Base-by-base conservation (phyloP, 2,329 filamentous ascomycete genomes). In the Colletotrichum orchidophilum region DNA sequence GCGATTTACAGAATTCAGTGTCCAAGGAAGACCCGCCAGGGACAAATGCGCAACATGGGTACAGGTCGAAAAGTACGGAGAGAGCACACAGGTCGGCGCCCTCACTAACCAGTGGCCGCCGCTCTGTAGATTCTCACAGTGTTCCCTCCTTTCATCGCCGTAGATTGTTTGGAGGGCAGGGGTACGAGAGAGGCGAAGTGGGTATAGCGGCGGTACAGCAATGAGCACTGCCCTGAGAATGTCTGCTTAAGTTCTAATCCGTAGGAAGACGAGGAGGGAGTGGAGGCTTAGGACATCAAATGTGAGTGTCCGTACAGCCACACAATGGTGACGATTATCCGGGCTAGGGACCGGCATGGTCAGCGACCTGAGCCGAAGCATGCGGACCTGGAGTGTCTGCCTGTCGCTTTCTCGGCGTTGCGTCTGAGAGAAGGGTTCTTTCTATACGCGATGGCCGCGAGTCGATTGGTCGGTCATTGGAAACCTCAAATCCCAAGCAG, bases 261-360 rank as follows among this genome's bases (percentile, higher is more conserved):
- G 39, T 21, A 27, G n/a, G 49, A 61, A 67, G 46, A n/a, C n/a
- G n/a, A 31, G 46, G 33, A 49, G 42, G 42, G 27, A 27, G n/a
- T 21, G 39, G 49, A 50, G 67, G 50, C 67, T 70, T 62, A 33
- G 67, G 39, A n/a, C 24, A 9, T 29, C 33, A 53, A 65, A 26
- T 50, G 54, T 24, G 55, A 27, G 39, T 21, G 39, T 49, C 39
- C 63, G 52, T 63, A 67, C 57, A 67, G 67, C 63, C 67, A 70
- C 67, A n/a, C 31, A 31, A 24, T 53, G 63, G 67, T 39, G 67
- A 62, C 63, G 67, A 49, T 61, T 52, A 5, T 13, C 15, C 18
- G 57, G 39, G 33, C 35, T 27, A 59, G 49, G 65, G 55, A 35
- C 58, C 24, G 15, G 33, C 29, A 27, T 42, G 33, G 18, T 64